A percentile compares a stretch with the other conserved stretches of the same genome.
These are phyloP conservation scores for Penicillium hordei DNA, from an alignment of 2,329 filamentous ascomycete species.

Conservation along the genomic window DNA sequence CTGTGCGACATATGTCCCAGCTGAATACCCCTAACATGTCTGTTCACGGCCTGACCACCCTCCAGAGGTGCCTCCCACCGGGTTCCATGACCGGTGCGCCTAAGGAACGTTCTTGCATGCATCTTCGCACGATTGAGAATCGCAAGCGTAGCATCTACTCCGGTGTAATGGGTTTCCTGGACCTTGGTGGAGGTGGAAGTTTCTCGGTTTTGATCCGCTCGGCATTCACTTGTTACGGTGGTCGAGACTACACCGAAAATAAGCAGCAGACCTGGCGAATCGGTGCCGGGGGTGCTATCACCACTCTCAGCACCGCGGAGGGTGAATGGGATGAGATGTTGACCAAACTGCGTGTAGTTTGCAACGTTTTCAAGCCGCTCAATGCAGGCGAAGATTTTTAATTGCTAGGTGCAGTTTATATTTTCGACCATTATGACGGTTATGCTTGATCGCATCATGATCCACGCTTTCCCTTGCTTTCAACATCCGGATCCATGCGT, in stretches of 20 bases:
- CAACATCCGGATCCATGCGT: slow-evolving; percentile 28
- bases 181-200: slow-evolving; percentile 79
- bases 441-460: slow-evolving; percentile 9
- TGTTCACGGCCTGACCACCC: slow-evolving; percentile 65
- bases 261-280: slow-evolving; percentile 64
- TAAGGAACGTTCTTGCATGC: slow-evolving; percentile 87
- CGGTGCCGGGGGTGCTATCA: slow-evolving; percentile 88
- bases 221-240: slow-evolving; percentile 56
- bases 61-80: slow-evolving; percentile 76
- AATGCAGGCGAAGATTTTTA: slow-evolving; percentile 1
- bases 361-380: slow-evolving; percentile 41
- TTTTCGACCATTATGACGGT: neutral
- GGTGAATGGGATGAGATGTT: slow-evolving; percentile 92
- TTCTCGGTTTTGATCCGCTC: slow-evolving; percentile 91
- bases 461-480: slow-evolving; percentile 19
- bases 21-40: slow-evolving; percentile 36
- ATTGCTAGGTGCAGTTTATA: too few relatives aligned
- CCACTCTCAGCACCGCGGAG: slow-evolving; percentile 73
- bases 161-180: slow-evolving; percentile 86
- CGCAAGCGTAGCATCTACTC: slow-evolving; percentile 73
- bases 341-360: slow-evolving; percentile 61
- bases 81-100: slow-evolving; percentile 97
- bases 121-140: slow-evolving; percentile 69
- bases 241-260: slow-evolving; percentile 16
- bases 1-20: slow-evolving; percentile 34